phyloP scores from a whole-genome alignment of 2,329 filamentous ascomycete species.

The Zymoseptoria ardabiliae region DNA sequence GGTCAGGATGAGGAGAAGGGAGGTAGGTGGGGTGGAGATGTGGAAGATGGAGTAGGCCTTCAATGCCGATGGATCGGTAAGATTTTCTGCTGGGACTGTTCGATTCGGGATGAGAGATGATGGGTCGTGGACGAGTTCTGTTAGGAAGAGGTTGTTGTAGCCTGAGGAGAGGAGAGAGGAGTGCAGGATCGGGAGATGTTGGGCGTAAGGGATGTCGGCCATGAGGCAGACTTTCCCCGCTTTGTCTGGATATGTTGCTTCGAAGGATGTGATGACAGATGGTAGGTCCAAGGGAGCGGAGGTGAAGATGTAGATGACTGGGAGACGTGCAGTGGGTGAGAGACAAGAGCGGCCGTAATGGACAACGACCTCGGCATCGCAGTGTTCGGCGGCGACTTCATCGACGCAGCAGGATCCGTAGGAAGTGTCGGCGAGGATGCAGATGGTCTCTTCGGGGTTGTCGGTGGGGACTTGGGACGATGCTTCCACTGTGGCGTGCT shows the following conservation, averaged over 20 bases:
- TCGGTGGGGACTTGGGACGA: constrained; percentile 1
- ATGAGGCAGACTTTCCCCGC: constrained; percentile 65
- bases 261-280: constrained; percentile 54
- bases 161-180: constrained; percentile 49
- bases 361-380: constrained; percentile 80
- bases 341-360: constrained; percentile 92
- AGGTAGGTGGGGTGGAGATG: constrained; percentile 69
- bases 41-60: constrained; percentile 72
- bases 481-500: not conserved
- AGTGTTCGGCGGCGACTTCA: constrained; percentile 91
- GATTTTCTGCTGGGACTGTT: constrained; percentile 50
- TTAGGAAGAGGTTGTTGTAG: constrained; percentile 64
- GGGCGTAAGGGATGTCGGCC: constrained; percentile 81
- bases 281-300: constrained; percentile 59
- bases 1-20: constrained; percentile 78
- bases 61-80: constrained; percentile 44
- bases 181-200: constrained; percentile 59
- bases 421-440: constrained; percentile 88
- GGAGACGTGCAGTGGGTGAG: constrained; percentile 78
- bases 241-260: constrained; percentile 58
- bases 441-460: constrained; percentile 46
- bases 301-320: constrained; percentile 88
- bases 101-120: constrained; percentile 78
- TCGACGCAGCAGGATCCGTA: constrained; percentile 97
- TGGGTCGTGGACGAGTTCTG: constrained; percentile 69